Percentiles rank a stretch among this genome's conserved stretches.
Conservation (phyloP, 225 moss, liverwort and hornwort genomes). For the Neckera pumila region DNA sequence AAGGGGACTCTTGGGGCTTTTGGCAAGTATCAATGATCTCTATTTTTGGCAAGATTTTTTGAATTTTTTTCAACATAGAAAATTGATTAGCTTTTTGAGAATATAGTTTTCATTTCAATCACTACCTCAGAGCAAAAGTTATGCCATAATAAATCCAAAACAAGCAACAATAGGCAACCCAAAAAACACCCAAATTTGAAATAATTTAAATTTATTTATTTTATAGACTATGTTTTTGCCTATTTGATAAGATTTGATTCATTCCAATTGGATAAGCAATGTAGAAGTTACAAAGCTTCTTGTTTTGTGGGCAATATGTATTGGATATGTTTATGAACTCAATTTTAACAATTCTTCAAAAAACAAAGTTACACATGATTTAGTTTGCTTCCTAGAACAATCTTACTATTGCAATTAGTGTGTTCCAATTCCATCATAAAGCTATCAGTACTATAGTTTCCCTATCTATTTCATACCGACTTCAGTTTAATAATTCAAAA, state of each 20-base stretch:
- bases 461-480: no score
- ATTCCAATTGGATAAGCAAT: no score
- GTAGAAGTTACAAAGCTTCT: not conserved
- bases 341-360: not conserved
- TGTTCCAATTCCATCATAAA: not conserved
- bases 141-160: not conserved
- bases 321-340: not conserved
- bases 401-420: fast-evolving
- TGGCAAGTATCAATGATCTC: not conserved
- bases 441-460: not conserved
- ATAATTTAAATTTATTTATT: not conserved
- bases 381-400: not conserved
- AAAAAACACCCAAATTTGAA: not conserved
- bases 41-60: not conserved
- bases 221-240: not conserved
- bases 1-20: not conserved
- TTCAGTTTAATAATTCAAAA: not conserved
- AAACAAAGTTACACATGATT: not conserved
- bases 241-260: no score
- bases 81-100: fast-evolving
- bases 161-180: fast-evolving
- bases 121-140: fast-evolving
- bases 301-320: no score
- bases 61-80: not conserved
- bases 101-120: not conserved